Base-by-base conservation (phyloP, 2,329 filamentous ascomycete genomes). In the Gremmenia infestans region DNA sequence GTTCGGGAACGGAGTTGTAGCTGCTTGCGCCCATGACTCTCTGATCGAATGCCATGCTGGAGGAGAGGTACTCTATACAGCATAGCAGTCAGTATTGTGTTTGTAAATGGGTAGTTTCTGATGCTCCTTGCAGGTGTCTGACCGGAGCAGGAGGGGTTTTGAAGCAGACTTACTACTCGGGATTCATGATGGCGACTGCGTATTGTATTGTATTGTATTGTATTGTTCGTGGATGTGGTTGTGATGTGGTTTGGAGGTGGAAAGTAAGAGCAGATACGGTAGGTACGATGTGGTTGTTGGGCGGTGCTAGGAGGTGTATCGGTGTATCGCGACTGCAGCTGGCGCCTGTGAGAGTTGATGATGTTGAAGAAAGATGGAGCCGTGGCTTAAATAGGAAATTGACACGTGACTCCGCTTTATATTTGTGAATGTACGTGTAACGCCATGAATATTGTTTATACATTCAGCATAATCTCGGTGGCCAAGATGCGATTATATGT, bases 91-190 rank as follows among this genome's bases (percentile, higher is more conserved):
- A 66, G 65, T 61, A 54, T 39, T 28, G 35, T 17, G 45, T 19
- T 55, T 55, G 48, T 47, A 32, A 45, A 47, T 53, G 55, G 52
- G 43, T 35, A 55, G 62, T 58, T 61, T 67, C 43, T 56, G 64
- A 19, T 49, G 53, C 45, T 40, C 54, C 45, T 36, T 11, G 45
- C 48, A 35, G 36, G 58, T 36, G 37, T 46, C 43, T 43, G 51
- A 39, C 42, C 48, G 37, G 55, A 60, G 62, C 57, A 61, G 65
- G 15, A 59, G 61, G 61, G 58, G 62, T 60, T 62, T 54, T 62
- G 66, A 59, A 64, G 63, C 58, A 63, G 69, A 85, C 88, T 73
- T 86, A 94, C 89, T 82, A 94, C 89, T 94, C 89, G 73, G 89
- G 89, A 82, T 94, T 94, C 89, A 94, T 94, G 72, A 69, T 89